phyloP scores from a whole-genome alignment of 139 green algal species.

The Auxenochlorella protothecoides region DNA sequence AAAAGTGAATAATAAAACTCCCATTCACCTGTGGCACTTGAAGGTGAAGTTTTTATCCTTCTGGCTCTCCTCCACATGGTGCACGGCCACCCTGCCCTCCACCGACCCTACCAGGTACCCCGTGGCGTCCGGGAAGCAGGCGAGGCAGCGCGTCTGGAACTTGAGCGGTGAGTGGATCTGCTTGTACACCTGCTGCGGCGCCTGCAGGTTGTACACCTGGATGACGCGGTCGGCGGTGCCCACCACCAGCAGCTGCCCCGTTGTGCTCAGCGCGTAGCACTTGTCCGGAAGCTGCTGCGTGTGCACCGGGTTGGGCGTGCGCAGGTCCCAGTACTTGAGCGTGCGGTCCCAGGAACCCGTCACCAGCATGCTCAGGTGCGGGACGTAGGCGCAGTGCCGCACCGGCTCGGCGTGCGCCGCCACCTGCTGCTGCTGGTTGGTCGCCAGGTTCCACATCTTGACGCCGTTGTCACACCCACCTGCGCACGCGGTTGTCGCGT shows the following conservation, averaged over 20 bases:
- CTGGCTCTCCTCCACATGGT: conserved; percentile 82
- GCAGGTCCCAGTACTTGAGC: conserved; percentile 67
- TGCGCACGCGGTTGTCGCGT: background rate
- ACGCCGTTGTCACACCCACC: conserved; percentile 84
- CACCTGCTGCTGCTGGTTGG: conserved; percentile 67
- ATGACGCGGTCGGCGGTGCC: conserved; percentile 63
- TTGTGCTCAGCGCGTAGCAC: conserved; percentile 77
- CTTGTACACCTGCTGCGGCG: conserved; percentile 68
- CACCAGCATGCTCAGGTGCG: conserved; percentile 62
- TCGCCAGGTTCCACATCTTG: conserved; percentile 87
- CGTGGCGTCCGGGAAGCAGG: conserved; percentile 76
- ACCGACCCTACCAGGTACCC: conserved; percentile 88
- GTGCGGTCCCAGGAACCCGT: conserved; percentile 65
- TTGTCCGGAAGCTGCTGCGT: conserved; percentile 74
- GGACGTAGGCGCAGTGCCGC: conserved; percentile 50
- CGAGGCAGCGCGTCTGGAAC: conserved; percentile 86
- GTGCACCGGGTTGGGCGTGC: conserved; percentile 49
- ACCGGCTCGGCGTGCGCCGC: conserved; percentile 81
- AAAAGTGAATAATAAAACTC: too few species aligned
- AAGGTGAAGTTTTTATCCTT: conserved; percentile 86
- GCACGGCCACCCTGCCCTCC: conserved; percentile 91
- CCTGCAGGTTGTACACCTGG: conserved; percentile 62
- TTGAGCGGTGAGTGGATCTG: conserved; percentile 83
- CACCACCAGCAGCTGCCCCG: conserved; percentile 55
- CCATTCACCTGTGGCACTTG: conserved; percentile 73